Evolutionary conservation across 306 rosid genomes (phyloP).

Genomic region (Casuarina equisetifolia): DNA sequence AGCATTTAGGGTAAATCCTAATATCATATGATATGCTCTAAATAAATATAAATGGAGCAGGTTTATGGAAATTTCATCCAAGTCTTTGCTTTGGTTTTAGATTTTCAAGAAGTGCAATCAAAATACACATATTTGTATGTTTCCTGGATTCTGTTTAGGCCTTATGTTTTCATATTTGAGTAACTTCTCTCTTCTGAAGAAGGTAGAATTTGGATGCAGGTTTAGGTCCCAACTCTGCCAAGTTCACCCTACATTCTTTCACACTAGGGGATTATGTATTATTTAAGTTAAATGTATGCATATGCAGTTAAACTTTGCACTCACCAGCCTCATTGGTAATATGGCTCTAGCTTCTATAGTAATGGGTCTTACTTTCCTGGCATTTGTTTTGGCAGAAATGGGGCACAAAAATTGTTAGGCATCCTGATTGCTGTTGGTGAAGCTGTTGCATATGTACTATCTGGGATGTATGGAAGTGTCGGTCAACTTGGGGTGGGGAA

Average conservation of each 20-base stretch:
- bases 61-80: not conserved
- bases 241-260: not conserved
- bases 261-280: not conserved
- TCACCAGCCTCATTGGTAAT: not conserved
- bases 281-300: not conserved
- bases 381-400: constrained; percentile 41
- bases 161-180: not conserved
- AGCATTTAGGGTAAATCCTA: not conserved
- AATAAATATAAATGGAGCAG: not conserved
- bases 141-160: not conserved
- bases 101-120: not conserved
- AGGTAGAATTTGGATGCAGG: not conserved
- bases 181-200: not conserved
- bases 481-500: constrained; percentile 82
- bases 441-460: constrained; percentile 76
- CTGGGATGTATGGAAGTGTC: constrained; percentile 82
- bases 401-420: constrained; percentile 74
- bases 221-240: not conserved
- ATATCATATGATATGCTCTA: not conserved
- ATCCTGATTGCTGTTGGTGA: constrained; percentile 78
- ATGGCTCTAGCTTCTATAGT: not conserved
- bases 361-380: not conserved
- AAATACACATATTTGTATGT: not conserved
- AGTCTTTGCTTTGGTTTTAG: not conserved
- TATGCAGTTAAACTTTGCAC: not conserved